Evolutionary conservation across 805 yeast genomes (phyloP), one percentile per base, ranked within the genome.

Genomic region (Lipomyces oligophaga): DNA sequence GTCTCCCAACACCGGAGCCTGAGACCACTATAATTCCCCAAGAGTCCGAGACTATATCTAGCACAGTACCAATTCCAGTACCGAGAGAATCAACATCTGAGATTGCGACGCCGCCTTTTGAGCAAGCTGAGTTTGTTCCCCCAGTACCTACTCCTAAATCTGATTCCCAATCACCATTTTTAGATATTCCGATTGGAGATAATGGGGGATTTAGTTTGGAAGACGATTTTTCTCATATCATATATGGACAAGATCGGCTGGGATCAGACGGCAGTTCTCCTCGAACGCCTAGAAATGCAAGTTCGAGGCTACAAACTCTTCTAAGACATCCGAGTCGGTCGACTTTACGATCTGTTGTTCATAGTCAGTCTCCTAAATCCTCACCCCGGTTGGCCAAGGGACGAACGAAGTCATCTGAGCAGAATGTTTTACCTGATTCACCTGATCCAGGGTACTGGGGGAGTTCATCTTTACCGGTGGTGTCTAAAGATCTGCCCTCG

Each of bases 141-240:
- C n/a, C n/a, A n/a, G n/a, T n/a, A n/a, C n/a, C n/a, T n/a, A n/a
- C n/a, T n/a, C n/a, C n/a, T n/a, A n/a, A n/a, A n/a, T n/a, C n/a
- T n/a, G n/a, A n/a, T n/a, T n/a, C n/a, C n/a, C n/a, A n/a, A n/a
- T n/a, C n/a, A n/a, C n/a, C n/a, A n/a, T n/a, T n/a, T n/a, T n/a
- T n/a, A n/a, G n/a, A n/a, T n/a, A n/a, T n/a, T n/a, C 24, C 34
- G 3, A 27, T 27, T 31, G 43, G 34, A 4, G 36, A 24, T 5
- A 34, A 40, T 27, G 28, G 38, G 24, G 49, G 41, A 5, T 56
- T 56, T 37, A 49, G 52, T 34, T 48, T 56, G 7, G 59, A 56
- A 28, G 60, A 52, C 19, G 59, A 56, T 28, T 56, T 56, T 43
- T 58, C 58, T 7, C 37, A 39, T 21, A 48, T 52, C 18, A 26